These are phyloP conservation scores for Candida nanaspora DNA, from an alignment of 805 yeast species.

Conservation along the genomic window DNA sequence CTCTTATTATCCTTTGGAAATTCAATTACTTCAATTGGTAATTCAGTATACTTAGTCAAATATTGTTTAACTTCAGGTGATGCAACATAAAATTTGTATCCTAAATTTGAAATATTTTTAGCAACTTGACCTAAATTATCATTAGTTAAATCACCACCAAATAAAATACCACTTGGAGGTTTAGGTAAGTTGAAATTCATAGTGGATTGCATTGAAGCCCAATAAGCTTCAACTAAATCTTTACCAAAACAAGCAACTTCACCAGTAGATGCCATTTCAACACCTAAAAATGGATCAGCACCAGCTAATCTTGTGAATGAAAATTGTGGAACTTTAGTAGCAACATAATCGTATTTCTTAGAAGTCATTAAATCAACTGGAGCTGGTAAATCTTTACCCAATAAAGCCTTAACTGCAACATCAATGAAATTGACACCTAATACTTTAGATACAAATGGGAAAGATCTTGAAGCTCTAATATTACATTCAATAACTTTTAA, in stretches of 20 bases:
- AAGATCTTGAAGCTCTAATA: constrained; percentile 96
- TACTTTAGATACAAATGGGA: constrained; percentile 98
- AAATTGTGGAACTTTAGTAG: constrained; percentile 97
- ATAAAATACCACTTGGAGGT: constrained; percentile 83
- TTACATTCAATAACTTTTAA: constrained; percentile 97
- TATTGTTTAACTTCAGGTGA: constrained; percentile 65
- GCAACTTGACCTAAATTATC: constrained; percentile 73
- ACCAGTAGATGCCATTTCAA: constrained; percentile 99
- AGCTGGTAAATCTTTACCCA: constrained; percentile 64
- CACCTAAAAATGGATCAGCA: constrained; percentile 98
- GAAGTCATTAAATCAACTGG: constrained; percentile 80
- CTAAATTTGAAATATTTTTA: constrained; percentile 56
- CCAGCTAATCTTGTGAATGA: constrained; percentile 98
- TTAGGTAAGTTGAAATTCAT: constrained; percentile 94
- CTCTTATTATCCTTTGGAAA: constrained; percentile 94
- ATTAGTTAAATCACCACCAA: constrained; percentile 87
- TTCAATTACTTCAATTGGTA: constrained; percentile 59
- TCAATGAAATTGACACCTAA: constrained; percentile 92
- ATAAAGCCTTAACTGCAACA: constrained; percentile 83
- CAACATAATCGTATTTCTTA: constrained; percentile 70
- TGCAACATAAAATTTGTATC: constrained; percentile 78
- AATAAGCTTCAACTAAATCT: constrained; percentile 83
- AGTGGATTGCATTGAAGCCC: constrained; percentile 95
- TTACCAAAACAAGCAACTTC: constrained; percentile 96
- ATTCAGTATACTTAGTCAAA: constrained; percentile 43